Conservation (phyloP, 2,329 filamentous ascomycete species). For the Neoscytalidium dimidiatum region DNA sequence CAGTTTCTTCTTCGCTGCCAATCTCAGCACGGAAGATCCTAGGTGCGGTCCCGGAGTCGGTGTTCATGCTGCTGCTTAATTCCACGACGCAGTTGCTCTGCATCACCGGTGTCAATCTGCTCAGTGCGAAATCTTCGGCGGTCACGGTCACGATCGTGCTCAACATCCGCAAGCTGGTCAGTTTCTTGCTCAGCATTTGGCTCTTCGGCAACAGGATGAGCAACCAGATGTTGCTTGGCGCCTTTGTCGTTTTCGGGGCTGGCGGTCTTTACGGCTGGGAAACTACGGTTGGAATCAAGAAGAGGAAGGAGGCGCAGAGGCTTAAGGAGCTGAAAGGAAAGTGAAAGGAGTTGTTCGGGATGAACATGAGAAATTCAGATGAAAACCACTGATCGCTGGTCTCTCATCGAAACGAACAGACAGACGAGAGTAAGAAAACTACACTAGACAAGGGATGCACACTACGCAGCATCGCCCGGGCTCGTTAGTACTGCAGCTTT, state of each 20-base stretch:
- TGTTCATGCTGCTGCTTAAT: conserved; percentile 72
- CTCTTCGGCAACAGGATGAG: conserved; percentile 86
- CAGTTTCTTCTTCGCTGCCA: conserved; percentile 32
- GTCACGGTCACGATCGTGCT: conserved; percentile 95
- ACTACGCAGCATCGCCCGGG: neutral
- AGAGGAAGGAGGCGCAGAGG: conserved; percentile 29
- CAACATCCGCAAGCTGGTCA: conserved; percentile 92
- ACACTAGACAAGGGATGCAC: neutral
- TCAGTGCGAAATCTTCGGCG: conserved; percentile 84
- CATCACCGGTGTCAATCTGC: conserved; percentile 93
- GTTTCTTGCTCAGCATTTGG: conserved; percentile 87
- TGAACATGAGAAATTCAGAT: no score
- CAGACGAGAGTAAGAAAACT: neutral
- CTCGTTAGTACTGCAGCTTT: neutral
- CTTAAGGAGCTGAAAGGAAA: conserved; percentile 13
- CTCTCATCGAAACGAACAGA: neutral
- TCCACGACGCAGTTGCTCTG: conserved; percentile 91
- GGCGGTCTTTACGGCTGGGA: conserved; percentile 91
- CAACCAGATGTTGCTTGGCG: conserved; percentile 75
- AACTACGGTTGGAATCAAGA: conserved; percentile 49
- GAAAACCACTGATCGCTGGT: no score
- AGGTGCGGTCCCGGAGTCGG: conserved; percentile 61
- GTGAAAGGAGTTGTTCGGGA: no score
- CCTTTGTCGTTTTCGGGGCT: conserved; percentile 82
- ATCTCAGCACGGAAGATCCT: conserved; percentile 30